Conservation (phyloP, 768 basidiomycete genomes). For the Boletellus sp. region DNA sequence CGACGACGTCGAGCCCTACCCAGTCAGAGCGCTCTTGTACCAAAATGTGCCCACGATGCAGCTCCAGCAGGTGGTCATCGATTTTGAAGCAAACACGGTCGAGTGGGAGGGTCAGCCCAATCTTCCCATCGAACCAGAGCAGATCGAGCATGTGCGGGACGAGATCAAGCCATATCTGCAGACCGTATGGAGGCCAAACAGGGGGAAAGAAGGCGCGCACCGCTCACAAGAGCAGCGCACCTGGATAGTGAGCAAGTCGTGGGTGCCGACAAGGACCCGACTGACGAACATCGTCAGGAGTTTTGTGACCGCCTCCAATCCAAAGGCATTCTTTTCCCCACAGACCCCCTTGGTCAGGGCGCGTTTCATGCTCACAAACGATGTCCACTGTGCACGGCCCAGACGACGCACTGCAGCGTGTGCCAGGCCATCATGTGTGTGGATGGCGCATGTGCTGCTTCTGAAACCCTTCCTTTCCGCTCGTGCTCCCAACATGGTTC, state of each 20-base stretch:
- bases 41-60: constrained; percentile 8
- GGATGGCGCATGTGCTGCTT: constrained; percentile 15
- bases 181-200: constrained; percentile 8
- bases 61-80: constrained; percentile 11
- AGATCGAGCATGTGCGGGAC: constrained; percentile 14
- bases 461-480: constrained; percentile 13
- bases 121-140: constrained; percentile 16
- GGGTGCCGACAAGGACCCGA: background rate
- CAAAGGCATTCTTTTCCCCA: constrained; percentile 1
- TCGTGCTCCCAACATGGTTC: constrained; percentile 15
- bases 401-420: constrained; percentile 5
- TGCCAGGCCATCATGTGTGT: constrained; percentile 16
- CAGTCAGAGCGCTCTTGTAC: constrained; percentile 13
- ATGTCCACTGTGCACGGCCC: constrained; percentile 14
- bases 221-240: constrained; percentile 1
- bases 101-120: constrained; percentile 11
- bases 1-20: constrained; percentile 1
- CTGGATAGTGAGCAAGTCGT: constrained; percentile 11
- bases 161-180: constrained; percentile 14
- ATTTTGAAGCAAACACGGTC: constrained; percentile 16
- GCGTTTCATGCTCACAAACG: background rate
- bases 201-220: constrained; percentile 1
- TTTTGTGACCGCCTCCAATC: constrained; percentile 16
- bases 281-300: constrained; percentile 4
- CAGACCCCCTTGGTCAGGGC: background rate